Percentiles rank a stretch among this genome's conserved stretches.
phyloP scores from a whole-genome alignment of 1,284 basidiomycete species.

The Moniliophthora roreri region DNA sequence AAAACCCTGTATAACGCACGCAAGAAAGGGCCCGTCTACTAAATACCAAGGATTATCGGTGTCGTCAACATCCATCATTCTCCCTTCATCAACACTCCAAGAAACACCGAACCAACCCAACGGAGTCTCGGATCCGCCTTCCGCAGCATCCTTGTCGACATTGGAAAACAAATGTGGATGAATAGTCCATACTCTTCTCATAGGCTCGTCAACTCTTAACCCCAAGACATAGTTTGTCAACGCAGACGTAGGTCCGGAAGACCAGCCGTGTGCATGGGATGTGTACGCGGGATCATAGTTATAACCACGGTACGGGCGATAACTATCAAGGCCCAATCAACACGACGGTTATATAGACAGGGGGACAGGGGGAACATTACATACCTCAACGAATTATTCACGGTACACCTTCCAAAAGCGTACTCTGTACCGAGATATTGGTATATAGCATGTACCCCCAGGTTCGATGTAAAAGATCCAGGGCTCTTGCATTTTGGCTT shows the following conservation, averaged over 20 bases:
- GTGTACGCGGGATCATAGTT: slow-evolving; percentile 45
- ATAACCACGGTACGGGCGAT: slow-evolving; percentile 42
- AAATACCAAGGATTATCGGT: too few species aligned
- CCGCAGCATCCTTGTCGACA: slow-evolving; percentile 29
- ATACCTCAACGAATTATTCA: slow-evolving; percentile 43
- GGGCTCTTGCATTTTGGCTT: slow-evolving; percentile 38
- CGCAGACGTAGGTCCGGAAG: slow-evolving; percentile 26
- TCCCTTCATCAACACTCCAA: slow-evolving; percentile 27
- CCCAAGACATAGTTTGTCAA: slow-evolving; percentile 28
- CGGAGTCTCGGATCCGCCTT: slow-evolving; percentile 45
- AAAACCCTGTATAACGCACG: too few species aligned
- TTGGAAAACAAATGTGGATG: slow-evolving; percentile 32
- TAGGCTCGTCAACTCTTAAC: slow-evolving; percentile 20
- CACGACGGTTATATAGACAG: slow-evolving; percentile 2
- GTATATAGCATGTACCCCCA: slow-evolving; percentile 53
- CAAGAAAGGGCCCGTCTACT: too few species aligned
- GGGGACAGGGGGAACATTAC: slow-evolving; percentile 15
- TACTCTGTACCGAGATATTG: slow-evolving; percentile 43
- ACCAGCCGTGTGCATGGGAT: slow-evolving; percentile 26
- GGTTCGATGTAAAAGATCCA: slow-evolving; percentile 43
- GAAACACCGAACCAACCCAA: slow-evolving; percentile 42
- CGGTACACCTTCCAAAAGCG: slow-evolving; percentile 46
- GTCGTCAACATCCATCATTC: slow-evolving; percentile 2
- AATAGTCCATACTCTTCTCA: slow-evolving; percentile 34
- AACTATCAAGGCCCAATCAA: slow-evolving; percentile 23